Evolutionary conservation across 1,284 basidiomycete species (phyloP).

Genomic region (Macrocystidia cucumis): DNA sequence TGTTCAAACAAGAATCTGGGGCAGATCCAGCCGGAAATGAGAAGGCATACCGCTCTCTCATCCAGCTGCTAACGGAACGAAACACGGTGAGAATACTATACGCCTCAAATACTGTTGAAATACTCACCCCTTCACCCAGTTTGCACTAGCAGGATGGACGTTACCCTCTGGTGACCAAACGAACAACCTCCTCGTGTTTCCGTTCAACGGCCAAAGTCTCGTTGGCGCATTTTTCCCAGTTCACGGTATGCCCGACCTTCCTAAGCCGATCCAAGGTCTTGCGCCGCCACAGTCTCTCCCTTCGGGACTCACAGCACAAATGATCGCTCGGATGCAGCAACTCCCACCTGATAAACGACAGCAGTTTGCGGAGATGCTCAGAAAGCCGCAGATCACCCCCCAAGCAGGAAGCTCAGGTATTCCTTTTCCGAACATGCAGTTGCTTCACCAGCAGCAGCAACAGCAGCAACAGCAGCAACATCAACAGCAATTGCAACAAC

Average conservation of each 20-base stretch:
- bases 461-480: slow-evolving; percentile 17
- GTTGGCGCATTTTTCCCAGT: slow-evolving; percentile 47
- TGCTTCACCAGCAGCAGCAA: slow-evolving; percentile 16
- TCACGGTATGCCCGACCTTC: slow-evolving; percentile 48
- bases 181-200: slow-evolving; percentile 47
- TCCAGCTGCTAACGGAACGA: slow-evolving; percentile 31
- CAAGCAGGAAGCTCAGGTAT: slow-evolving; percentile 12
- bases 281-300: slow-evolving; percentile 6
- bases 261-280: slow-evolving; percentile 13
- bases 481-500: slow-evolving; percentile 17
- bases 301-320: slow-evolving; percentile 8
- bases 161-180: slow-evolving; percentile 32
- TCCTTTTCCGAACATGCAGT: neutral
- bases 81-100: slow-evolving; percentile 31
- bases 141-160: slow-evolving; percentile 47
- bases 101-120: slow-evolving; percentile 2
- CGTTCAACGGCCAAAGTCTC: slow-evolving; percentile 25
- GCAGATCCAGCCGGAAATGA: slow-evolving; percentile 28
- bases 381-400: slow-evolving; percentile 8
- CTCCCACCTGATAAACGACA: slow-evolving; percentile 18
- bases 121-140: slow-evolving; percentile 29
- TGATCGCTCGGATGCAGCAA: slow-evolving; percentile 15
- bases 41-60: slow-evolving; percentile 28
- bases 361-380: slow-evolving; percentile 3
- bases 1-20: slow-evolving; percentile 22